Conservation (phyloP, 257 asterid species). For the Ilex aquifolium region DNA sequence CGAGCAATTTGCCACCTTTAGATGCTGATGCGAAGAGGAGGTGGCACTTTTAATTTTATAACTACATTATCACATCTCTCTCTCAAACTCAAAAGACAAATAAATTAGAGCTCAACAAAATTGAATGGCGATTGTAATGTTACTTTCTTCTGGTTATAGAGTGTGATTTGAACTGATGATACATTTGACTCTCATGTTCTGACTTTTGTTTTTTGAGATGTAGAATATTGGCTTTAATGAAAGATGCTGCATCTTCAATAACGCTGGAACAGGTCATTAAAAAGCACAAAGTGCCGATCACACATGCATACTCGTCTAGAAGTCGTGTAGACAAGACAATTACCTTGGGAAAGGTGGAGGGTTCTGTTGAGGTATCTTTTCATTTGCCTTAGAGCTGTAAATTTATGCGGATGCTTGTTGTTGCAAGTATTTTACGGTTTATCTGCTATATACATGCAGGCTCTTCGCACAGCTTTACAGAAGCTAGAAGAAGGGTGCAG, state of each 20-base stretch:
- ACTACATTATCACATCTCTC: not conserved
- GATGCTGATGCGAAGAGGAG: conserved; percentile 61
- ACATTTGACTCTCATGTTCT: not conserved
- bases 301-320: conserved; percentile 36
- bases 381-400: conserved; percentile 3
- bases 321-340: conserved; percentile 32
- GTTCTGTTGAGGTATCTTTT: conserved; percentile 57
- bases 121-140: not conserved
- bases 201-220: conserved; percentile 13
- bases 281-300: conserved; percentile 44
- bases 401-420: conserved; percentile 3
- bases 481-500: conserved; percentile 65
- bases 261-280: conserved; percentile 37
- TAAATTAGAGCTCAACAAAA: not conserved
- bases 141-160: not conserved
- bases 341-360: conserved; percentile 78
- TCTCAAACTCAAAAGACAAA: not conserved
- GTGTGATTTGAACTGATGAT: not conserved
- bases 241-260: conserved; percentile 48
- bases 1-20: conserved; percentile 22
- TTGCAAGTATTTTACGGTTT: conserved; percentile 7
- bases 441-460: conserved; percentile 37
- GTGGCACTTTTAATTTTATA: conserved; percentile 25
- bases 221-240: conserved; percentile 55
- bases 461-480: conserved; percentile 59